A percentile compares a stretch with the other conserved stretches of the same genome.
Conservation (phyloP, 2,329 filamentous ascomycete species). For the Hyphodiscus sp. region DNA sequence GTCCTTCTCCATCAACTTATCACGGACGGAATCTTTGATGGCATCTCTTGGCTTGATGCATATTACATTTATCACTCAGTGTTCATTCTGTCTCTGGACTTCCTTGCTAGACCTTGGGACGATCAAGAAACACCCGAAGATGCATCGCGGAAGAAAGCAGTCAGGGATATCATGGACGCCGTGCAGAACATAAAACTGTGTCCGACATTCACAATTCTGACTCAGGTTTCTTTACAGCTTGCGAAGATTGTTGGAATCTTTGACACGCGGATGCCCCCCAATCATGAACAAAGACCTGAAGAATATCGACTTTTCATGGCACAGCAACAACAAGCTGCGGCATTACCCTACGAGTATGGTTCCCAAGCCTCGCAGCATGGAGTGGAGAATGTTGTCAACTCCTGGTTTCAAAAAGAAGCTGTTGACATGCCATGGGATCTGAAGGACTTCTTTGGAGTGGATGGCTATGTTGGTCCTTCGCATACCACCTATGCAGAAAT, state of each 20-base stretch:
- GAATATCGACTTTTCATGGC: slow-evolving; percentile 19
- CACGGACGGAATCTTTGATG: slow-evolving; percentile 21
- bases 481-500: background rate
- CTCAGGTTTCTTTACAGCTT: slow-evolving; percentile 25
- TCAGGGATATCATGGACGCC: slow-evolving; percentile 23
- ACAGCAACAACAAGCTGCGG: slow-evolving; percentile 17
- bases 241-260: slow-evolving; percentile 29
- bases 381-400: slow-evolving; percentile 13
- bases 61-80: slow-evolving; percentile 28
- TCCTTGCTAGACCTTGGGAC: slow-evolving; percentile 25
- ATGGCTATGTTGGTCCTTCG: slow-evolving; percentile 12
- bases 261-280: slow-evolving; percentile 13
- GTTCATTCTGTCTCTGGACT: slow-evolving; percentile 26
- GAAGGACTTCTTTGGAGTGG: slow-evolving; percentile 22
- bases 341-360: slow-evolving; percentile 1
- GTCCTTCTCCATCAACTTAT: slow-evolving; percentile 22
- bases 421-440: slow-evolving; percentile 22
- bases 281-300: slow-evolving; percentile 10
- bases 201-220: slow-evolving; percentile 25
- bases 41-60: slow-evolving; percentile 25
- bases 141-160: slow-evolving; percentile 18
- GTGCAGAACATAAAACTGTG: slow-evolving; percentile 23
- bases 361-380: background rate
- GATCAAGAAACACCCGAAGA: slow-evolving; percentile 25
- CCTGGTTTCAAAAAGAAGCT: slow-evolving; percentile 23